Evolutionary conservation across 2,329 filamentous ascomycete genomes (phyloP).

Genomic region (Ascosphaera pollenicola): DNA sequence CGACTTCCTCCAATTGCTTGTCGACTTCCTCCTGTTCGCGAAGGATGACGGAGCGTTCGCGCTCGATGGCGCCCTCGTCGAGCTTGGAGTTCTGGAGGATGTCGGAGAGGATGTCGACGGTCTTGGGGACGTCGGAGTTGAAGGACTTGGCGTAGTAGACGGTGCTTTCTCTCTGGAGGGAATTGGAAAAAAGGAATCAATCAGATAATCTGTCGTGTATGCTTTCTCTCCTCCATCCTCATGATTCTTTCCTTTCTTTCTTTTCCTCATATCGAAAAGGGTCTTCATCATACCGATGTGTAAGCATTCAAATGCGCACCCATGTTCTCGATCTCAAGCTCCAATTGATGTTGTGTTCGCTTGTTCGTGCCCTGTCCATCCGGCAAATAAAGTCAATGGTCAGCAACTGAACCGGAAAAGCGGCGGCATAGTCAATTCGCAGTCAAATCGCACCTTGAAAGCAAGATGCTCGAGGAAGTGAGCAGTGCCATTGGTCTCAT

Average conservation of each 20-base stretch:
- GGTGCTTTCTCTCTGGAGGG: constrained; percentile 88
- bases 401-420: constrained; percentile 1
- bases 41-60: constrained; percentile 95
- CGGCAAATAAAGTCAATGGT: constrained; percentile 6
- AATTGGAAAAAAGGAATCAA: constrained; percentile 2
- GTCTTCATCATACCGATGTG: constrained; percentile 80
- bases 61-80: constrained; percentile 77
- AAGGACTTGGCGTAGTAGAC: constrained; percentile 99
- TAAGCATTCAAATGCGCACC: constrained; percentile 98
- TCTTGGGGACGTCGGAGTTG: constrained; percentile 89
- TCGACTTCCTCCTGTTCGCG: constrained; percentile 98
- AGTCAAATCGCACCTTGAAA: constrained; percentile 56
- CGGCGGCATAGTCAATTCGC: too few species aligned
- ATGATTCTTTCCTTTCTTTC: too few species aligned
- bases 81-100: constrained; percentile 99
- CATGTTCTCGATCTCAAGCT: constrained; percentile 99
- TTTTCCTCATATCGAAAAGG: too few species aligned
- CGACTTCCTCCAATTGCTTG: constrained; percentile 98
- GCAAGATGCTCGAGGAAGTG: constrained; percentile 99
- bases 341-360: constrained; percentile 88
- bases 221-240: constrained; percentile 6
- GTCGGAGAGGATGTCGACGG: constrained; percentile 95
- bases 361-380: constrained; percentile 54
- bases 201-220: constrained; percentile 5
- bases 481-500: constrained; percentile 96